These are phyloP conservation scores for Colletotrichum australisinense DNA, from an alignment of 2,329 filamentous ascomycete genomes.

Conservation along the genomic window DNA sequence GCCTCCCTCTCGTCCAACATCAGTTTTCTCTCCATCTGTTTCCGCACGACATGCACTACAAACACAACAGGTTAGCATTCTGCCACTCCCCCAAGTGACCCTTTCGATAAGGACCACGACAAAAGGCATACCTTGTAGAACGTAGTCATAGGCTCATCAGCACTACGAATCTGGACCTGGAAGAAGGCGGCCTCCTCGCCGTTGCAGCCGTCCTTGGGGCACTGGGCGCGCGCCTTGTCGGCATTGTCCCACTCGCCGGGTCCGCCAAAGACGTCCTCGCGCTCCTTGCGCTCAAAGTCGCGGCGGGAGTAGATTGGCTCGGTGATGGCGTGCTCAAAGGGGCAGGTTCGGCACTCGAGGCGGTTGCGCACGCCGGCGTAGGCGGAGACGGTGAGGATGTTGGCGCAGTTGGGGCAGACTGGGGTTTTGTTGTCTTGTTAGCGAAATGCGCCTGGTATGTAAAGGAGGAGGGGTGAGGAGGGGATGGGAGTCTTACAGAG, in stretches of 20 bases:
- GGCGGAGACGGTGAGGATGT: conserved; percentile 80
- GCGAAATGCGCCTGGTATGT: not conserved
- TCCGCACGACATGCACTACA: conserved; percentile 74
- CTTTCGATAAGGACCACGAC: not conserved
- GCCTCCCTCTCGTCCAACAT: conserved; percentile 21
- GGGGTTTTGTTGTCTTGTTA: conserved; percentile 31
- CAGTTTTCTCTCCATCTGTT: conserved; percentile 76
- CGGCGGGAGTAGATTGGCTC: conserved; percentile 84
- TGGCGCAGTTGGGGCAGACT: conserved; percentile 88
- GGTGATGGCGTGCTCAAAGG: conserved; percentile 88
- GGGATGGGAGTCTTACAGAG: conserved; percentile 64
- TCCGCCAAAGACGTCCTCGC: conserved; percentile 90
- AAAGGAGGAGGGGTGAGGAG: not conserved
- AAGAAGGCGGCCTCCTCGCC: conserved; percentile 92
- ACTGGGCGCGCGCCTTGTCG: conserved; percentile 85
- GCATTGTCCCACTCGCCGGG: conserved; percentile 92
- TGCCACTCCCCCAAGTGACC: no score
- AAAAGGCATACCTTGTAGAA: conserved; percentile 80
- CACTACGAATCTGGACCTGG: conserved; percentile 96
- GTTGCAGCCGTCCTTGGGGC: conserved; percentile 82
- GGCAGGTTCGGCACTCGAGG: conserved; percentile 95
- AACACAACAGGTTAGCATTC: not conserved
- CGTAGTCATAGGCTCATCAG: conserved; percentile 97
- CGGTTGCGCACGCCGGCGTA: conserved; percentile 75
- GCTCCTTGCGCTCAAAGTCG: conserved; percentile 86